phyloP scores from a whole-genome alignment of 352 stramenopile species.

The Phytophthora sojae region DNA sequence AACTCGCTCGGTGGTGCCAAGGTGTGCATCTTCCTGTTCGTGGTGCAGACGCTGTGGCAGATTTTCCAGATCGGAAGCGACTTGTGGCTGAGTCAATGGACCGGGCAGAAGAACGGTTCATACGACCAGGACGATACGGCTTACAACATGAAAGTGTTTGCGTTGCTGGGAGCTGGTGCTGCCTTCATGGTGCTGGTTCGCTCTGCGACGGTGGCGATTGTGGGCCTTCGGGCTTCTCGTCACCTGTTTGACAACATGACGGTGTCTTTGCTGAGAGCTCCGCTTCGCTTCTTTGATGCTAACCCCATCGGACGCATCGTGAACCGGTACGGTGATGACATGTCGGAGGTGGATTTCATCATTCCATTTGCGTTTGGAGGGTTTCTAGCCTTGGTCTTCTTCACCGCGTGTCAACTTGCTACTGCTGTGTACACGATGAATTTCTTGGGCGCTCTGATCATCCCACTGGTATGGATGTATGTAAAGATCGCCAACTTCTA shows the following conservation, averaged over 20 bases:
- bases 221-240: conserved; percentile 47
- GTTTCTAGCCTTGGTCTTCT: conserved; percentile 69
- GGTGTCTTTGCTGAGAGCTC: conserved; percentile 79
- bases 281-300: conserved; percentile 92
- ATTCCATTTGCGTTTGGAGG: conserved; percentile 38
- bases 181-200: conserved; percentile 50
- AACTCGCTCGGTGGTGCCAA: conserved; percentile 43
- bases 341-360: conserved; percentile 89
- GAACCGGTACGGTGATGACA: conserved; percentile 92
- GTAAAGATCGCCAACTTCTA: conserved; percentile 46
- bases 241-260: conserved; percentile 90
- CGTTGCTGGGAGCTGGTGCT: conserved; percentile 23
- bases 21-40: conserved; percentile 28
- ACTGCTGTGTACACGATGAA: conserved; percentile 83
- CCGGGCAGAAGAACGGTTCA: conserved; percentile 29
- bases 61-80: conserved; percentile 44
- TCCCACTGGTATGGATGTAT: conserved; percentile 87
- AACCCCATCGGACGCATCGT: conserved; percentile 92
- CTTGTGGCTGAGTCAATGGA: conserved; percentile 52
- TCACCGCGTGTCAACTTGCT: conserved; percentile 73
- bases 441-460: conserved; percentile 74
- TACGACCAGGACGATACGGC: conserved; percentile 30
- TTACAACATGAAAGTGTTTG: conserved; percentile 48
- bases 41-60: conserved; percentile 43
- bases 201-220: conserved; percentile 39